phyloP scores from a whole-genome alignment of 78 protist species.

The Pigoraptor vietnamica region DNA sequence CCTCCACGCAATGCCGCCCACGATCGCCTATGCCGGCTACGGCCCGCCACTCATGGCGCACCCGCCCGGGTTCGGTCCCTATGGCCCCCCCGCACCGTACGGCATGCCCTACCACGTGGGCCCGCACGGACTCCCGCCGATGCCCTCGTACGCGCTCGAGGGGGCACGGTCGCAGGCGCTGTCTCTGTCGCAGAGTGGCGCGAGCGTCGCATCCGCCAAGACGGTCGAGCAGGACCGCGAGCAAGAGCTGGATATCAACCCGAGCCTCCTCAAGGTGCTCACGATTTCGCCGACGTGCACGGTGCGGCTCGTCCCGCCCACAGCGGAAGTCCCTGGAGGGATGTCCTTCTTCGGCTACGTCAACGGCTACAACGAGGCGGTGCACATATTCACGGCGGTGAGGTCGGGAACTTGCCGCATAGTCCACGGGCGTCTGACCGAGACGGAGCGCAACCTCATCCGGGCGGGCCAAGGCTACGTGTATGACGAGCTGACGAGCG shows the following conservation, averaged over 20 bases:
- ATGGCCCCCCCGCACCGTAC: too few relatives aligned
- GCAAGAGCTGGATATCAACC: background rate
- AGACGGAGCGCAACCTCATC: background rate
- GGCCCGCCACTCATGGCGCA: too few relatives aligned
- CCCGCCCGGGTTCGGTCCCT: too few relatives aligned
- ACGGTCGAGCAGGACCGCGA: background rate
- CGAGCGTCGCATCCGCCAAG: background rate
- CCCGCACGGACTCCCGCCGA: too few relatives aligned
- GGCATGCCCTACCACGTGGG: too few relatives aligned
- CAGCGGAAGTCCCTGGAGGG: background rate
- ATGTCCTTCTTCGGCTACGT: constrained; percentile 3
- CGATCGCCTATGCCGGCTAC: too few relatives aligned
- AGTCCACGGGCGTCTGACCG: background rate
- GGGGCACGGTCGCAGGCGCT: background rate
- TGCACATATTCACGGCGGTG: background rate
- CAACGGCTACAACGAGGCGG: background rate
- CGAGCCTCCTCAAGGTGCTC: background rate
- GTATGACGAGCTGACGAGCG: background rate
- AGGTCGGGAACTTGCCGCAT: background rate
- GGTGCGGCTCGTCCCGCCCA: background rate
- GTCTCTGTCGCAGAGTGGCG: background rate
- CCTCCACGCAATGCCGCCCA: too few relatives aligned
- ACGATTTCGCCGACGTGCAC: background rate
- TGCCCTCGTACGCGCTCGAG: too few relatives aligned
- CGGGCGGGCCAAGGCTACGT: background rate